Conservation (phyloP, 805 yeast species). For the Yamadazyma nakazawae region DNA sequence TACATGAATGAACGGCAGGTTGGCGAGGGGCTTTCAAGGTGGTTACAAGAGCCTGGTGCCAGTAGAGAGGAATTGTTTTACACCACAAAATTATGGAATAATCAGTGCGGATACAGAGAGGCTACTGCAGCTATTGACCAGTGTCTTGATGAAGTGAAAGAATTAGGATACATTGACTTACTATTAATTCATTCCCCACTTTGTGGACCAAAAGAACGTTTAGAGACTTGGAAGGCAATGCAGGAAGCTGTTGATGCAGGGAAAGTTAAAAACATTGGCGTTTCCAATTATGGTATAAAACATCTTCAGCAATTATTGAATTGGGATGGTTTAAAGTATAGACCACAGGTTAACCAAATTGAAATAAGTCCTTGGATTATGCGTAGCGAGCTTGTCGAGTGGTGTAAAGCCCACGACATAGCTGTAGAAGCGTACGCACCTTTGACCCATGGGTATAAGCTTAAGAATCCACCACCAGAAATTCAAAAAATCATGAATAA, state of each 20-base stretch:
- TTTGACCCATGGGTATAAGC: constrained; percentile 34
- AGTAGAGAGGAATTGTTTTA: constrained; percentile 32
- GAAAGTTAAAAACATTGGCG: constrained; percentile 53
- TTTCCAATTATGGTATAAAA: constrained; percentile 57
- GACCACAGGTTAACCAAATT: constrained; percentile 49
- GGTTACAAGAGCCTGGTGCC: constrained; percentile 34
- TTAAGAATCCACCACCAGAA: constrained; percentile 21
- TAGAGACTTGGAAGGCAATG: constrained; percentile 53
- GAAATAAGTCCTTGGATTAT: constrained; percentile 50
- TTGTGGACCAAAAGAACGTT: constrained; percentile 38
- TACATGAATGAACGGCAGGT: constrained; percentile 68
- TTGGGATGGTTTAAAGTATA: constrained; percentile 41
- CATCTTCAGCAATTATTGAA: constrained; percentile 53
- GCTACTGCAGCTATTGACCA: constrained; percentile 58
- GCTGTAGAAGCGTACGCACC: constrained; percentile 38
- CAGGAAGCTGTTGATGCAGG: constrained; percentile 55
- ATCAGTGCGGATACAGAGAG: constrained; percentile 54
- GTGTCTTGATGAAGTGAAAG: constrained; percentile 50
- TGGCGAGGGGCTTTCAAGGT: constrained; percentile 55
- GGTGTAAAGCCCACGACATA: constrained; percentile 25
- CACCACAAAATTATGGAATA: constrained; percentile 75
- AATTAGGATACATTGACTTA: constrained; percentile 67
- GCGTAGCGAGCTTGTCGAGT: constrained; percentile 36
- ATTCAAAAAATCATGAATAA: constrained; percentile 25
- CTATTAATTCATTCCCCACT: constrained; percentile 61